Conservation (phyloP, 495 filamentous ascomycete species). For the Elaphomyces granulatus region DNA sequence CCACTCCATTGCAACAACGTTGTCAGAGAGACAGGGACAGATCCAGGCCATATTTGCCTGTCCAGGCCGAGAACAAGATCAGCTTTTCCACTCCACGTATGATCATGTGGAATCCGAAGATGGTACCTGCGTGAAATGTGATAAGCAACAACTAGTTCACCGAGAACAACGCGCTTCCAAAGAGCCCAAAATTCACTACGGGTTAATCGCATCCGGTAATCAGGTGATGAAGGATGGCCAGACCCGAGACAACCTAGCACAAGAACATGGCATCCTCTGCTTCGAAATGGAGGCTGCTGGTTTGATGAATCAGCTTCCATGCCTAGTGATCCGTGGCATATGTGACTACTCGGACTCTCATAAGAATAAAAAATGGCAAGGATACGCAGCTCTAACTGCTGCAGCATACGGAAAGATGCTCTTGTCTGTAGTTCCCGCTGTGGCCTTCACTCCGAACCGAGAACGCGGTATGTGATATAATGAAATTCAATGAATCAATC, state of each 20-base stretch:
- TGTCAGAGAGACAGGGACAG: slow-evolving; percentile 1
- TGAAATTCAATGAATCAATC: too few species aligned
- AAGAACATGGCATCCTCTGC: slow-evolving; percentile 15
- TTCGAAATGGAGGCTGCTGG: slow-evolving; percentile 31
- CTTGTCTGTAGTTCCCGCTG: slow-evolving; percentile 1
- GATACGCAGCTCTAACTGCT: slow-evolving; percentile 18
- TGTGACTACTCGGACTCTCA: slow-evolving; percentile 26
- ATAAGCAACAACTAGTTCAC: slow-evolving; percentile 4
- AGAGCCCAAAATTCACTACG: slow-evolving; percentile 10
- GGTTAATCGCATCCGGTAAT: slow-evolving; percentile 14
- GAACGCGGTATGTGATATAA: too few species aligned
- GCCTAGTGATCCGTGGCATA: slow-evolving; percentile 22
- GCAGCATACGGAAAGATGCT: slow-evolving; percentile 14
- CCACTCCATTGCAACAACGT: slow-evolving; percentile 3
- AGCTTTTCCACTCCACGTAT: slow-evolving; percentile 11
- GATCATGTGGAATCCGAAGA: slow-evolving; percentile 5
- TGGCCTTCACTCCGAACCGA: too few species aligned
- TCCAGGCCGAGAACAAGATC: slow-evolving; percentile 9
- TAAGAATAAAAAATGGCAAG: slow-evolving; percentile 25
- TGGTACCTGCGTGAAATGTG: slow-evolving; percentile 11
- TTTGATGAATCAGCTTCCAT: slow-evolving; percentile 16
- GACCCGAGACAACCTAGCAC: slow-evolving; percentile 12
- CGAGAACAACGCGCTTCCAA: slow-evolving; percentile 4
- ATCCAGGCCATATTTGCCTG: slow-evolving; percentile 7
- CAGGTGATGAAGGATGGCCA: slow-evolving; percentile 16